Conservation (phyloP, 208 protist genomes). For the Leptomonas seymouri region DNA sequence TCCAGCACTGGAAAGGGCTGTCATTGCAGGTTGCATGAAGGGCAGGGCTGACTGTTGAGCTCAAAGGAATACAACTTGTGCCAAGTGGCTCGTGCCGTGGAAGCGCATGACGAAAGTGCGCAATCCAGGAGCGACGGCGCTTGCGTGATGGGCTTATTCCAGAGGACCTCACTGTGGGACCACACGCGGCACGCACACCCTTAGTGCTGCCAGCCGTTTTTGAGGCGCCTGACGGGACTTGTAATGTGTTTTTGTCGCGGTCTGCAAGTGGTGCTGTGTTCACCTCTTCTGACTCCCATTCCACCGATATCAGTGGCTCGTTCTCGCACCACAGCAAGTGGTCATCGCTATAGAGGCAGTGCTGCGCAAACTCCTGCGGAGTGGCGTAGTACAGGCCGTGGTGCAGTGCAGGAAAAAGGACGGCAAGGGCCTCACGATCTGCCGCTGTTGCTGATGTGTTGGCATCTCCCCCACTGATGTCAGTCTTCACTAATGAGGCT, state of each 20-base stretch:
- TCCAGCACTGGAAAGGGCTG: neutral
- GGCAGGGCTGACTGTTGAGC: neutral
- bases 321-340: constrained; percentile 71
- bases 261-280: neutral
- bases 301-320: constrained; percentile 51
- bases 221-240: too few species aligned
- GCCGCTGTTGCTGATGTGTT: neutral
- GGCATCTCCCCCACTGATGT: too few species aligned
- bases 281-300: neutral
- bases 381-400: constrained; percentile 51
- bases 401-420: constrained; percentile 73
- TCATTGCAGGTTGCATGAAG: neutral
- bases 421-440: constrained; percentile 60
- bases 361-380: constrained; percentile 46
- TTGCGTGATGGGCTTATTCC: constrained; percentile 3
- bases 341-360: constrained; percentile 53
- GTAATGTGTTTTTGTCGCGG: neutral
- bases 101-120: neutral
- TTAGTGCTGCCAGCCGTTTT: too few species aligned
- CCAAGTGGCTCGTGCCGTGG: neutral
- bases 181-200: too few species aligned
- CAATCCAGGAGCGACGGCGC: constrained; percentile 11
- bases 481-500: neutral
- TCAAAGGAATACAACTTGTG: neutral
- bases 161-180: too few species aligned